phyloP scores from a whole-genome alignment of 768 basidiomycete genomes.

The Hortiboletus flavorubellus region DNA sequence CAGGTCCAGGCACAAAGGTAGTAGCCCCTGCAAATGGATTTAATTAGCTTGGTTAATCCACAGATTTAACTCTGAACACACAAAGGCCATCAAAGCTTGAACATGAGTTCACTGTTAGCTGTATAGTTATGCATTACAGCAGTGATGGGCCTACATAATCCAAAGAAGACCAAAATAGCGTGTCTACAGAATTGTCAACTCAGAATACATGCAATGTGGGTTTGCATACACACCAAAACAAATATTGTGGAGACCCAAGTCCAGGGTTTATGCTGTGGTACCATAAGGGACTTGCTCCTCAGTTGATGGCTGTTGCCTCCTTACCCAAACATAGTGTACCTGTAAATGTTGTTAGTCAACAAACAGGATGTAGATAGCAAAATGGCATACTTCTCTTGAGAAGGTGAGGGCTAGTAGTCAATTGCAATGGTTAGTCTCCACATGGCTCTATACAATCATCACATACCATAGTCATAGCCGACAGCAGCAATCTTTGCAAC shows the following conservation, averaged over 20 bases:
- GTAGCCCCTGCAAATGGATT: neutral
- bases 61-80: neutral
- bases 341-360: neutral
- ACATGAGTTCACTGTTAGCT: neutral
- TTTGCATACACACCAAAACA: neutral
- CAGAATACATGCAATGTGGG: neutral
- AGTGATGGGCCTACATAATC: neutral
- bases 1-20: neutral
- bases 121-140: no score
- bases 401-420: neutral
- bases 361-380: neutral
- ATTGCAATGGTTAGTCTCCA: no score
- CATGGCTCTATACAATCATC: neutral
- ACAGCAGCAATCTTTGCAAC: no score
- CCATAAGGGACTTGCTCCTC: neutral
- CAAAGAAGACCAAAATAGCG: neutral
- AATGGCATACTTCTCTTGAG: neutral
- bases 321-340: slow-evolving; percentile 4
- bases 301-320: neutral
- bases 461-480: neutral
- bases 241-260: neutral
- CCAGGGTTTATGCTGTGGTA: neutral
- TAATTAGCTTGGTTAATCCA: neutral
- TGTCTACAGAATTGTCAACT: no score
- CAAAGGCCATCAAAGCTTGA: neutral